Conservation (phyloP, 768 basidiomycete genomes). For the Rhodotorula diobovata region DNA sequence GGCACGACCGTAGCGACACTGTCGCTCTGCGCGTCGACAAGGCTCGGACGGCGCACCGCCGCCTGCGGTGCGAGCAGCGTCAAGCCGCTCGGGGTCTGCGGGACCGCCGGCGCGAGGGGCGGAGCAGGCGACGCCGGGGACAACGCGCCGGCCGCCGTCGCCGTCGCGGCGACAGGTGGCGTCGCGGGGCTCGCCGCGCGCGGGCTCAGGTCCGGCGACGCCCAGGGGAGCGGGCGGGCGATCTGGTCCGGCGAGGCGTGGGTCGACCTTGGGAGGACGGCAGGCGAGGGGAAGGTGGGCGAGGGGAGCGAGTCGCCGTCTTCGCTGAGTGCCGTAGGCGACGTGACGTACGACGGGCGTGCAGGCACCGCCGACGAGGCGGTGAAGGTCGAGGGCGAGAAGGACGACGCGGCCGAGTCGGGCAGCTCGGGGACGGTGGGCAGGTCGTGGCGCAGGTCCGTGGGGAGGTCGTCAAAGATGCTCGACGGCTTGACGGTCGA, state of each 20-base stretch:
- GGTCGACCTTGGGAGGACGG: neutral
- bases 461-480: constrained; percentile 18
- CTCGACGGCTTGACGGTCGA: constrained; percentile 18
- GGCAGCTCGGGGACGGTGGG: constrained; percentile 20
- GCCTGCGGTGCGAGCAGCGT: constrained; percentile 5
- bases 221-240: constrained; percentile 8
- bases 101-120: neutral
- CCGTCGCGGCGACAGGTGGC: neutral
- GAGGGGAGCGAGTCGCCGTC: constrained; percentile 34
- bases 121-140: neutral
- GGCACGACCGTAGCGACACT: neutral
- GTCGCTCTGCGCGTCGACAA: neutral
- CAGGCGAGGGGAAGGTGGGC: constrained; percentile 30
- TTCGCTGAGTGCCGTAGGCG: constrained; percentile 30
- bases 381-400: neutral
- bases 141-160: no score
- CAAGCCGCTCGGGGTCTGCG: neutral
- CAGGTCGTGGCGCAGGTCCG: neutral
- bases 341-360: constrained; percentile 18
- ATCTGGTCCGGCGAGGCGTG: constrained; percentile 4
- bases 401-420: neutral
- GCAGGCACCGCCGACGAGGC: neutral
- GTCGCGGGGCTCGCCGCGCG: constrained; percentile 5
- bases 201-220: neutral
- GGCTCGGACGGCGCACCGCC: neutral